These are phyloP conservation scores for Terana coerulea DNA, from an alignment of 768 basidiomycete species.

Conservation along the genomic window DNA sequence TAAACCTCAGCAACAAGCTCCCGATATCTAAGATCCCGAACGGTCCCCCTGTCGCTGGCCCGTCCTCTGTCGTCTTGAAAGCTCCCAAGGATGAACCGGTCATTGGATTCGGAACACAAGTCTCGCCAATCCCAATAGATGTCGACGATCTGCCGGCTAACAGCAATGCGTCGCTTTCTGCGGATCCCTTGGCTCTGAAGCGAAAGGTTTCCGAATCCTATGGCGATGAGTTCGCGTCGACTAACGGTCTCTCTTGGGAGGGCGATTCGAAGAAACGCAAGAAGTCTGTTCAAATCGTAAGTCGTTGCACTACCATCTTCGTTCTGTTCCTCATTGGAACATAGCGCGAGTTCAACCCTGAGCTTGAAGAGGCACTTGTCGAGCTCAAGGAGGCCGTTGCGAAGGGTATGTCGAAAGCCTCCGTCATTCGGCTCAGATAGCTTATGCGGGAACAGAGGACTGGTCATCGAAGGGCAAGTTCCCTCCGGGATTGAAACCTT, in stretches of 20 bases:
- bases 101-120: slow-evolving; percentile 34
- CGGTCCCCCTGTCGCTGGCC: neutral
- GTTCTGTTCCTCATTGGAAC: neutral
- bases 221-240: slow-evolving; percentile 6
- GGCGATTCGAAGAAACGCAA: slow-evolving; percentile 62
- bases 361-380: slow-evolving; percentile 58
- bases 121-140: slow-evolving; percentile 45
- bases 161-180: slow-evolving; percentile 11
- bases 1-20: neutral
- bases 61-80: slow-evolving; percentile 17
- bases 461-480: slow-evolving; percentile 89
- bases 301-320: slow-evolving; percentile 16
- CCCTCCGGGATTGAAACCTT: slow-evolving; percentile 73
- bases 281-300: slow-evolving; percentile 51
- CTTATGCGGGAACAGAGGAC: slow-evolving; percentile 42
- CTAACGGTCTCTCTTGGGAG: neutral
- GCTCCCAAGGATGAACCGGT: slow-evolving; percentile 27
- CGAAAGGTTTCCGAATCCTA: slow-evolving; percentile 20
- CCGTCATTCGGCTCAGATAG: neutral
- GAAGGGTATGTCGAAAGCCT: slow-evolving; percentile 38
- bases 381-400: slow-evolving; percentile 57
- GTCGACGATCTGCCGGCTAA: slow-evolving; percentile 36
- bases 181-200: slow-evolving; percentile 16
- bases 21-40: neutral
- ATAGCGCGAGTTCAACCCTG: slow-evolving; percentile 67